These are phyloP conservation scores for Rosa chinensis DNA, from an alignment of 306 rosid genomes.

Conservation along the genomic window DNA sequence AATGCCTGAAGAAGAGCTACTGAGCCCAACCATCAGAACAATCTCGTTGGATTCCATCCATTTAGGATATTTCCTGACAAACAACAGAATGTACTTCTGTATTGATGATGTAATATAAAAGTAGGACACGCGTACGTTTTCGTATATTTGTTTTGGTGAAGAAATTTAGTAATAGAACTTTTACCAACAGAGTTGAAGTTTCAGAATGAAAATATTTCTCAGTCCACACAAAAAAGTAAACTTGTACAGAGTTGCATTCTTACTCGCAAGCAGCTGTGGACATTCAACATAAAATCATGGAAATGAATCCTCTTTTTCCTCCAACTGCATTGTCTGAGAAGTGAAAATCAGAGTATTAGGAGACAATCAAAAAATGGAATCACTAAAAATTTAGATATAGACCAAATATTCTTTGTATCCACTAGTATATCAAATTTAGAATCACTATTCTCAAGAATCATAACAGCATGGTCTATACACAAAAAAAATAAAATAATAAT, in stretches of 20 bases:
- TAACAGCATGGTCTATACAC: background rate
- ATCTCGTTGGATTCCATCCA: background rate
- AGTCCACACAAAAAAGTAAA: background rate
- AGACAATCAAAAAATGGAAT: constrained; percentile 26
- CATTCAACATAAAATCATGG: constrained; percentile 93
- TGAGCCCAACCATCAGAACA: background rate
- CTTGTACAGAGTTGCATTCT: constrained; percentile 30
- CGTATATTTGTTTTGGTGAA: background rate
- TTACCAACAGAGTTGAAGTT: background rate
- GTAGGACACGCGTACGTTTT: background rate
- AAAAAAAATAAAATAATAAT: background rate
- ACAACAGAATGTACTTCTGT: background rate
- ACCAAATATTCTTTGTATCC: constrained; percentile 14
- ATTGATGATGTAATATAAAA: background rate
- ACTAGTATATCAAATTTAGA: background rate
- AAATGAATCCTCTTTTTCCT: constrained; percentile 92
- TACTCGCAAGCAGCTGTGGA: constrained; percentile 91
- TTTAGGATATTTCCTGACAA: background rate
- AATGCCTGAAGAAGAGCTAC: background rate
- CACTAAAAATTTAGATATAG: constrained; percentile 20
- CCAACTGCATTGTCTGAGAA: constrained; percentile 76
- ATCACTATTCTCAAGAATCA: constrained; percentile 15
- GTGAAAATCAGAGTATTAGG: constrained; percentile 25
- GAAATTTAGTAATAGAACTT: background rate
- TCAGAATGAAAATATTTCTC: background rate